Conservation (phyloP, 192 early-diverging fungal genomes). For the Gryganskiella cystojenkinii region DNA sequence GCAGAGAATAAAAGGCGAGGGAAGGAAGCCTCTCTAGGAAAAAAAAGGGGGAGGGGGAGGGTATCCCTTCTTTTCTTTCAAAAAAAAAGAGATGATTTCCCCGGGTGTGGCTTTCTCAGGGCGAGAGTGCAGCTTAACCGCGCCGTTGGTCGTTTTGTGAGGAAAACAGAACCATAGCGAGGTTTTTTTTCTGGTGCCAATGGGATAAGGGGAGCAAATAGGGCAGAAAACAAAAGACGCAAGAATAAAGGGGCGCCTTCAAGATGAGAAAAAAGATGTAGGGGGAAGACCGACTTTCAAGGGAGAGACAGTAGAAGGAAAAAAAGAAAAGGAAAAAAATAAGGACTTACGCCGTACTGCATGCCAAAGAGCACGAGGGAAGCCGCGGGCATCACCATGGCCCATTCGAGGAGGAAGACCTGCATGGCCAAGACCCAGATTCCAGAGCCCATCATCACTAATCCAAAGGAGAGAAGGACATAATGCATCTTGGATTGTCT, state of each 20-base stretch:
- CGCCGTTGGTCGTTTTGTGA: no score
- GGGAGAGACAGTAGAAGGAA: not conserved
- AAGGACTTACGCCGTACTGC: constrained; percentile 37
- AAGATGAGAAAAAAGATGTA: no score
- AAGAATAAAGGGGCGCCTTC: no score
- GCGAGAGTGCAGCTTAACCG: no score
- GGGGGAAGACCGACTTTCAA: no score
- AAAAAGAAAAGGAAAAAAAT: not conserved
- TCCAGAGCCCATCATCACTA: constrained; percentile 14
- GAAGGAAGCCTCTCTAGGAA: no score
- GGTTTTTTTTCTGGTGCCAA: no score
- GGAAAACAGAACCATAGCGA: no score
- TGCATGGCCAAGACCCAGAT: constrained; percentile 29
- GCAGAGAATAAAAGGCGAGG: not conserved
- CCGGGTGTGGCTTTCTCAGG: no score
- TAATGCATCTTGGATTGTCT: constrained; percentile 30
- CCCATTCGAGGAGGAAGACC: constrained; percentile 24
- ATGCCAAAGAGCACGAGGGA: constrained; percentile 11
- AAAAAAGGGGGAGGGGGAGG: not conserved
- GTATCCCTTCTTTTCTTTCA: not conserved
- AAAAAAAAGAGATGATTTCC: constrained; percentile 1
- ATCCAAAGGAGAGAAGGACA: constrained; percentile 35
- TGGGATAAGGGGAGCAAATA: no score
- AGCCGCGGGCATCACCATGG: constrained; percentile 16
- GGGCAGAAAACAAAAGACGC: no score